Evolutionary conservation across 2,329 filamentous ascomycete species (phyloP), one percentile per base, ranked within the genome.

Genomic region (Apiospora saccharicola): DNA sequence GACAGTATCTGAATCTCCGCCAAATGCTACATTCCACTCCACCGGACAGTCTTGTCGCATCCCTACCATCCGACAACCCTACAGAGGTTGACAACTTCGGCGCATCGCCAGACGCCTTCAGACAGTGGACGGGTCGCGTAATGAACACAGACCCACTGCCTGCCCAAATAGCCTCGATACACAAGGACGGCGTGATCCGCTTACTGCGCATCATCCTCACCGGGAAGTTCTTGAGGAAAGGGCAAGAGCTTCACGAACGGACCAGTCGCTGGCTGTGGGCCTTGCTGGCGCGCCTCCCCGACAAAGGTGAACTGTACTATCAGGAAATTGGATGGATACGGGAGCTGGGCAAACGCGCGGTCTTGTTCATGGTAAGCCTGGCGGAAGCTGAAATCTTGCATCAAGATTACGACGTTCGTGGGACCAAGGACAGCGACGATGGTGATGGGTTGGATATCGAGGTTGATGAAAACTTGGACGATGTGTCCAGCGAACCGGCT

Each of bases 191-290:
- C 64, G 87, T 93, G 3, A 83, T 96, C 69, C 87, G 89, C 47
- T 85, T 96, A 44, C 80, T 98, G 51, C 87, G 89, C 37, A 85
- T 95, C 70, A 83, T 93, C n/a, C 84, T 92, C 41, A 86, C 87
- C 24, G 90, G 90, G 70, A 90, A 90, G 73, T 90, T 93, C 70
- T 87, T 92, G 70, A 88, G 87, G 67, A 88, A 87, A 69, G 89
- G 88, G n/a, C 82, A 85, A 30, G 86, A 87, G 43, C 84, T 94
- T 43, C 86, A 90, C 37, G 88, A 89, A 76, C 88, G 91, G 68
- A 90, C 93, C 5, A 95, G 94, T 73, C 88, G 90, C 22, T 98
- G 96, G 96, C 85, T 94, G 4, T 98, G 95, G 95, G 91, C 92
- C 0, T 82, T 98, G 72, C 85, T 98, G 64, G 94, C 93, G 3